Evolutionary conservation across 306 rosid species (phyloP).

Genomic region (Cucurbita argyrosperma): DNA sequence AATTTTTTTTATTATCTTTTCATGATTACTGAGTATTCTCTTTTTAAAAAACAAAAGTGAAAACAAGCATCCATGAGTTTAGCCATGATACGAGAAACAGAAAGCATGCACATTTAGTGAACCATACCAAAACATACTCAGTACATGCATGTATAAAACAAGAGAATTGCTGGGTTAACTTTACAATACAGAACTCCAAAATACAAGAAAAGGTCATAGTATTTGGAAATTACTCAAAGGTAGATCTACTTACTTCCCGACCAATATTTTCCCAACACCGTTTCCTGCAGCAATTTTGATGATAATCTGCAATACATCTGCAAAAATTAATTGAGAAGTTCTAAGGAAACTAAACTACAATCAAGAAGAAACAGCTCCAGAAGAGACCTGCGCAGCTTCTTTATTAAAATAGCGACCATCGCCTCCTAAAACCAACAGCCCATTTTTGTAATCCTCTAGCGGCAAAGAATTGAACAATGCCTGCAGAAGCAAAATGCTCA

Average conservation of each 20-base stretch:
- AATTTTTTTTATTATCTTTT: background rate
- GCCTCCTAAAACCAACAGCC: constrained; percentile 79
- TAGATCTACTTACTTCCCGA: constrained; percentile 58
- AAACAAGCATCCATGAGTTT: background rate
- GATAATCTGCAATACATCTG: constrained; percentile 46
- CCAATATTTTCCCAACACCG: constrained; percentile 84
- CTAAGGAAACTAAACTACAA: background rate
- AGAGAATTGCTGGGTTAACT: background rate
- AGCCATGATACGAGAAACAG: background rate
- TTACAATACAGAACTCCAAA: background rate
- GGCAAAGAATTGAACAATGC: constrained; percentile 83
- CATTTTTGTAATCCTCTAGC: constrained; percentile 72
- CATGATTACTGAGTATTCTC: background rate
- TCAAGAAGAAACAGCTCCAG: background rate
- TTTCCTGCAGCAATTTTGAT: constrained; percentile 94
- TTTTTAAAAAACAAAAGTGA: background rate
- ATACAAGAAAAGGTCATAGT: background rate
- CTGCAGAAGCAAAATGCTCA: constrained; percentile 19
- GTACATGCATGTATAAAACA: background rate
- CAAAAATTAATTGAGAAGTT: constrained; percentile 5
- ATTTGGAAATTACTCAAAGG: background rate
- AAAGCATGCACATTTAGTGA: background rate
- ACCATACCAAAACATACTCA: background rate
- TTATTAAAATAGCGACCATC: constrained; percentile 88
- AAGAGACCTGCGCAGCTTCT: constrained; percentile 79